phyloP scores from a whole-genome alignment of 495 filamentous ascomycete genomes.

The Cetradonia linearis region DNA sequence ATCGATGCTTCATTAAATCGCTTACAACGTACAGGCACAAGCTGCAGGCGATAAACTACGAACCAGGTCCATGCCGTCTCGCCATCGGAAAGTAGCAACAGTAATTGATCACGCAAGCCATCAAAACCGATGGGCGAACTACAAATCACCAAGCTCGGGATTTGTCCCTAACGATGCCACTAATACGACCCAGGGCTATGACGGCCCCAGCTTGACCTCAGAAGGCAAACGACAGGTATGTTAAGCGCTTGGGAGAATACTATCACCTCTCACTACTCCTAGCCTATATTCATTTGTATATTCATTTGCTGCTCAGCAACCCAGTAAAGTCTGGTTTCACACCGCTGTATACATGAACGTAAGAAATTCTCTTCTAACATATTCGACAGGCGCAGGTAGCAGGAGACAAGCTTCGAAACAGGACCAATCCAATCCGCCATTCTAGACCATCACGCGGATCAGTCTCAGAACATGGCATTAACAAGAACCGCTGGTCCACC shows the following conservation, averaged over 20 bases:
- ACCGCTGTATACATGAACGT: too few species aligned
- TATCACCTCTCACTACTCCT: too few species aligned
- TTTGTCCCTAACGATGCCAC: conserved; percentile 9
- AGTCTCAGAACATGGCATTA: conserved; percentile 8
- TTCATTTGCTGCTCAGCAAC: too few species aligned
- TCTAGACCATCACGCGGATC: conserved; percentile 6
- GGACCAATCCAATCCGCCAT: conserved; percentile 18
- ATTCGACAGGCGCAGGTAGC: conserved; percentile 16
- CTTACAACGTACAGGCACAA: too few species aligned
- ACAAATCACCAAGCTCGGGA: conserved; percentile 7
- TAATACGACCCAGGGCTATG: background rate
- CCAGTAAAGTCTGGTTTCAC: too few species aligned
- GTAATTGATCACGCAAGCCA: conserved; percentile 1
- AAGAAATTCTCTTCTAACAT: too few species aligned
- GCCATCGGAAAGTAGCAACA: conserved; percentile 7
- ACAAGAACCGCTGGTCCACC: conserved; percentile 13
- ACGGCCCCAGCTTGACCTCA: conserved; percentile 9
- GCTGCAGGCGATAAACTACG: conserved; percentile 16
- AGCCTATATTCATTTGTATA: too few species aligned
- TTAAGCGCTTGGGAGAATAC: too few species aligned
- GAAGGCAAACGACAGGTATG: conserved; percentile 14
- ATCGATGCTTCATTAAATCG: too few species aligned
- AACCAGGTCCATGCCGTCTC: conserved; percentile 8
- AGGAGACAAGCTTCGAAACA: conserved; percentile 16
- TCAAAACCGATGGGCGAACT: conserved; percentile 15